A percentile compares a stretch with the other conserved stretches of the same genome.
phyloP scores from a whole-genome alignment of 202 grass and related monocot genomes.

The Schoenoplectus triqueter region DNA sequence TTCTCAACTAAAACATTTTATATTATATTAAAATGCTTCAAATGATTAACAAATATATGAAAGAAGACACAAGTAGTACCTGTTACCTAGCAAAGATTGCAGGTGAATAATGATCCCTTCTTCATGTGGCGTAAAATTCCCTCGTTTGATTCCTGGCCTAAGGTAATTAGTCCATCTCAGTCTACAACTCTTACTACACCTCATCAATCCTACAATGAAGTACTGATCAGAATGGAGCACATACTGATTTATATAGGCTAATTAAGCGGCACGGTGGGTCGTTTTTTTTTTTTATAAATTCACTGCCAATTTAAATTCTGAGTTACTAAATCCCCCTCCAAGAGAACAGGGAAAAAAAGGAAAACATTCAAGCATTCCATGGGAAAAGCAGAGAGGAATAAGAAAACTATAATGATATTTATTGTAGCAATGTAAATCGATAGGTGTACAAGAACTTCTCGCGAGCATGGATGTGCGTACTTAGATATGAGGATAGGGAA shows the following conservation, averaged over 20 bases:
- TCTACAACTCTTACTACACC: constrained; percentile 93
- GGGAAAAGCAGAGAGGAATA: not conserved
- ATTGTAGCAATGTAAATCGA: not conserved
- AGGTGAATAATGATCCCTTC: constrained; percentile 84
- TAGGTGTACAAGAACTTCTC: not conserved
- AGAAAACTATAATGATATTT: not conserved
- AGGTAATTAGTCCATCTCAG: constrained; percentile 95
- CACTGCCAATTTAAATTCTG: not conserved
- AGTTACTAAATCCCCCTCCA: not conserved
- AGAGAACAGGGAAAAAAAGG: not conserved
- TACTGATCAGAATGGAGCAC: not conserved
- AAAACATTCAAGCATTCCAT: not conserved
- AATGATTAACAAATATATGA: not conserved
- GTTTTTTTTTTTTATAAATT: not conserved
- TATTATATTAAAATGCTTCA: not conserved
- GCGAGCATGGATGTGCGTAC: too few relatives aligned
- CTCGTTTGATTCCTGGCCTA: constrained; percentile 70
- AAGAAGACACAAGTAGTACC: constrained; percentile 46
- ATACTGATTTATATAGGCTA: not conserved
- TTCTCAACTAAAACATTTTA: too few relatives aligned
- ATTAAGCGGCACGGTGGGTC: not conserved
- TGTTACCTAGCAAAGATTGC: constrained; percentile 85
- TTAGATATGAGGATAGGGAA: constrained; percentile 9
- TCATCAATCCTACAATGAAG: constrained; percentile 56
- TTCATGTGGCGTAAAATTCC: constrained; percentile 79